phyloP scores from a whole-genome alignment of 2,329 filamentous ascomycete genomes.

The Elsinoe arachidis region DNA sequence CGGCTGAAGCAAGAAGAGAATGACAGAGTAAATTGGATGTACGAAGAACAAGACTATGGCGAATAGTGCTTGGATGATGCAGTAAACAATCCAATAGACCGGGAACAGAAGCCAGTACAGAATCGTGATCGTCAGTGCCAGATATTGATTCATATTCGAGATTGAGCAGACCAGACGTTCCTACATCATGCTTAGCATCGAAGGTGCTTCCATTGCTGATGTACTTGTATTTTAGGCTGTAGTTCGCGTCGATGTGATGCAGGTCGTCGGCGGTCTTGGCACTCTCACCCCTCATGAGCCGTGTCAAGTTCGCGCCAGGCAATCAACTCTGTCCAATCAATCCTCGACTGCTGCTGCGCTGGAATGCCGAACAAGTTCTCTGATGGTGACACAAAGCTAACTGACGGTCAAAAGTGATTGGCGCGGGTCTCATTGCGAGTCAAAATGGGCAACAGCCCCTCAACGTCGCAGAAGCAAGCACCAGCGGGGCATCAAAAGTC shows the following conservation, averaged over 20 bases:
- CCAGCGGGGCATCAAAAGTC: slow-evolving; percentile 17
- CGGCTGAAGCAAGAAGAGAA: slow-evolving; percentile 43
- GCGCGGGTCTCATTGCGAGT: neutral
- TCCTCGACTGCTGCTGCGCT: neutral
- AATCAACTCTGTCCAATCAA: neutral
- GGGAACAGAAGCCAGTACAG: slow-evolving; percentile 33
- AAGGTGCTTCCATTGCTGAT: neutral
- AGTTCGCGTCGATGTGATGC: neutral
- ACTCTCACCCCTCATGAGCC: slow-evolving; percentile 3
- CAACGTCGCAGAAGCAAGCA: slow-evolving; percentile 19
- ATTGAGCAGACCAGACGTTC: neutral
- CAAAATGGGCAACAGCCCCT: slow-evolving; percentile 42
- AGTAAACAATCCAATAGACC: slow-evolving; percentile 31
- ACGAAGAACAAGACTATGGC: slow-evolving; percentile 30
- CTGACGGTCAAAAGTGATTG: slow-evolving; percentile 2
- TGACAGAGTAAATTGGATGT: slow-evolving; percentile 40
- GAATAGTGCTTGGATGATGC: slow-evolving; percentile 26
- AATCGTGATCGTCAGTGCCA: slow-evolving; percentile 24
- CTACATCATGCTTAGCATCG: neutral
- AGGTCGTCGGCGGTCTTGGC: neutral
- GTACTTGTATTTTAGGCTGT: neutral
- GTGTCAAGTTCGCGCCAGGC: neutral
- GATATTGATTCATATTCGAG: slow-evolving; percentile 25
- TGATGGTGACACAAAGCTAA: slow-evolving; percentile 2
- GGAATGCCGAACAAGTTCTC: neutral